phyloP scores from a whole-genome alignment of 176 grass and related monocot genomes.

The Zoysia japonica region DNA sequence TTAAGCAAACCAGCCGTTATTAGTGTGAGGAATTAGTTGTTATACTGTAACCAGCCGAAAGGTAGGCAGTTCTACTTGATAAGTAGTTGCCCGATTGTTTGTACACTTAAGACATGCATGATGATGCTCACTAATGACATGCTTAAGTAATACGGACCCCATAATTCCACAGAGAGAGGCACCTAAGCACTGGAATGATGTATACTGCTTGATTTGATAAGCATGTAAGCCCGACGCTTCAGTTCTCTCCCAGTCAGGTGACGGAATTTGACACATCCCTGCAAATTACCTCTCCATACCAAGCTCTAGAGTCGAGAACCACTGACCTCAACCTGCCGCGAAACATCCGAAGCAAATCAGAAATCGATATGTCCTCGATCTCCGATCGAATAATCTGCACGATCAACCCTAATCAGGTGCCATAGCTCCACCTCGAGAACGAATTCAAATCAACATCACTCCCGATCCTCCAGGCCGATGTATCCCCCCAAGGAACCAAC shows the following conservation, averaged over 20 bases:
- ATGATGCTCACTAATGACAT: conserved; percentile 20
- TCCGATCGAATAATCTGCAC: neutral
- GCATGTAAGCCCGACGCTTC: neutral
- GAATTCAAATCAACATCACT: neutral
- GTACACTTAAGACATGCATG: conserved; percentile 11
- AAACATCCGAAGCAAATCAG: neutral
- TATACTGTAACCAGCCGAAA: conserved; percentile 25
- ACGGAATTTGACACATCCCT: too few species aligned
- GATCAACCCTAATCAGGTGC: neutral
- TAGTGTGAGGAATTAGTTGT: conserved; percentile 27
- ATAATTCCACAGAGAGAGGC: conserved; percentile 9
- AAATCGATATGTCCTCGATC: neutral
- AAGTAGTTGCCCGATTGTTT: conserved; percentile 11
- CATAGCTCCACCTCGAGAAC: neutral
- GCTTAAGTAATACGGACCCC: conserved; percentile 28
- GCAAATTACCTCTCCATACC: neutral
- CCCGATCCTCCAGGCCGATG: neutral
- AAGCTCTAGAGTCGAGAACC: neutral
- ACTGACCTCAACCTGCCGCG: neutral
- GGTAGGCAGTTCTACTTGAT: conserved; percentile 15
- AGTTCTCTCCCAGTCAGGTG: neutral
- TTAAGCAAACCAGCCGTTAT: conserved; percentile 40
- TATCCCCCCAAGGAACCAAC: too few species aligned
- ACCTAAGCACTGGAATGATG: conserved; percentile 24
- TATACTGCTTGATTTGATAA: neutral